phyloP scores from a whole-genome alignment of 768 basidiomycete species.

The Lactifluus piperatus region DNA sequence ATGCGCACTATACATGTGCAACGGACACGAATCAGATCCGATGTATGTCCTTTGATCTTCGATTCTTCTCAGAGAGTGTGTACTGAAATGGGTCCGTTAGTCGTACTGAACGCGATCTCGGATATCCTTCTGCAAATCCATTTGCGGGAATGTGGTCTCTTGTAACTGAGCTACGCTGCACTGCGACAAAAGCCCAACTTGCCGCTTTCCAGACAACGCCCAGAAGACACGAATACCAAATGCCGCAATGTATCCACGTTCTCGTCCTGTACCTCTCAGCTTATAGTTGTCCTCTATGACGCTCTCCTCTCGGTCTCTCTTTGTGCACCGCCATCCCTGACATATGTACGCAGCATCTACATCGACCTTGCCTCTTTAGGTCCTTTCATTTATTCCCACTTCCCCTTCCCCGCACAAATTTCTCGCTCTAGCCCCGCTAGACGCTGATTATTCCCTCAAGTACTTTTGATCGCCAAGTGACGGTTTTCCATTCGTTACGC shows the following conservation, averaged over 20 bases:
- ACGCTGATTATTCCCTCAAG: neutral
- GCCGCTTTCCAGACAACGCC: neutral
- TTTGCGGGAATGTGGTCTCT: constrained; percentile 75
- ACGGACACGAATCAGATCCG: constrained; percentile 92
- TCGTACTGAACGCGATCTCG: constrained; percentile 81
- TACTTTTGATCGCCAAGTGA: neutral
- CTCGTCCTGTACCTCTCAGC: neutral
- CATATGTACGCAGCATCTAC: constrained; percentile 17
- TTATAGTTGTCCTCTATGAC: neutral
- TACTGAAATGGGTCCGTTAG: constrained; percentile 25
- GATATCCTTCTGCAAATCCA: constrained; percentile 84
- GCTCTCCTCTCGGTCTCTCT: neutral
- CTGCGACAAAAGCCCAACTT: neutral
- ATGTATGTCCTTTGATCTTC: constrained; percentile 39
- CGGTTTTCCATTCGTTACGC: neutral
- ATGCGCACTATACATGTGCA: constrained; percentile 89
- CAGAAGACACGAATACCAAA: constrained; percentile 11
- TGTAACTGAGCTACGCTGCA: constrained; percentile 30
- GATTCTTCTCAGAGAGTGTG: neutral
- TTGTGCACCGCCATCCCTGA: neutral
- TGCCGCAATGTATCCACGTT: constrained; percentile 3
- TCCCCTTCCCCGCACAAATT: neutral
- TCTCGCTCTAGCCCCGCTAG: neutral
- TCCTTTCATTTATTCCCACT: neutral
- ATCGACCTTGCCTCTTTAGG: neutral